Evolutionary conservation across 202 grass and related monocot genomes (phyloP), one percentile per base, ranked within the genome.

Genomic region (Setaria italica): DNA sequence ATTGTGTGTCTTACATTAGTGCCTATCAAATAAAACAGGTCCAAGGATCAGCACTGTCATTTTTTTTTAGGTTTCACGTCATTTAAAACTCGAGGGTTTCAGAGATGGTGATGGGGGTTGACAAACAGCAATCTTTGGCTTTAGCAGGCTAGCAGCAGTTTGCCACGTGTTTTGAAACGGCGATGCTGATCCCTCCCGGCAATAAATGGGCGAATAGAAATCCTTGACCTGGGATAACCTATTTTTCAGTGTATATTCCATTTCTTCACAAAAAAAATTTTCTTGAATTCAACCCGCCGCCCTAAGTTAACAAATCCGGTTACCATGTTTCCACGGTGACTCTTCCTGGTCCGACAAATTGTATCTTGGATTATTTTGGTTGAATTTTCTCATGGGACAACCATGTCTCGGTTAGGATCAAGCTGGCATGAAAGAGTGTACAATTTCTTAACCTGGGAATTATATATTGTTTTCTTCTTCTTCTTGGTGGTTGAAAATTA

Each of bases 101-200:
- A 64, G 50, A 69, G 79, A 84, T 65, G 35, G 5, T 13, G 74
- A 48, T 35, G 19, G 69, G 6, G 5, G 20, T 83, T 71, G 47
- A 72, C 47, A 65, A 78, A 7, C 57, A 66, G 0, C 2, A 65
- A 80, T 2, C 45, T 12, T 35, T 43, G 20, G 4, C 1, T 8
- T 5, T 41, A 41, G 39, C n/a, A 19, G n/a, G 57, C 10, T 30
- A 9, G 9, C 11, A 20, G 34, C 33, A 41, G 12, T 41, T 6
- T 46, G 48, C 4, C 35, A 67, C 12, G 21, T 54, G 55, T 56
- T 76, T 75, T 7, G 9, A 62, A 33, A 39, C 2, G 11, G 11
- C 1, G 12, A 3, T 3, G 48, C 4, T 49, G 51, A 62, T 42
- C 45, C 81, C 14, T 41, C 39, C 9, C 0, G 9, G 62, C 50